Base-by-base conservation (phyloP, 1,139 yeast species). In the Sugiyamaella paludigena region DNA sequence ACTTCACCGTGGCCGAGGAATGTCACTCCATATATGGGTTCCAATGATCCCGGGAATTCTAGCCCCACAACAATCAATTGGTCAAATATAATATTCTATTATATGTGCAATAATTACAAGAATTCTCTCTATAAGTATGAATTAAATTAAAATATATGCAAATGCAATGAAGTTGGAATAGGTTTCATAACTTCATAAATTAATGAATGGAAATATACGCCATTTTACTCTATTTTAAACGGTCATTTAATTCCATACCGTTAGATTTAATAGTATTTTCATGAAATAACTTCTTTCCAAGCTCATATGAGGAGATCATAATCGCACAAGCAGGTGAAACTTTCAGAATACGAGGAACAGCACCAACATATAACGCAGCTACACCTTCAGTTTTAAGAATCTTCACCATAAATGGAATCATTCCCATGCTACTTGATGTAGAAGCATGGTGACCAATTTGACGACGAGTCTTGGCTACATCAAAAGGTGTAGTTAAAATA, bases 281-380 rank as follows among this genome's bases (percentile, higher is more conserved):
- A 36, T 55, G 53, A 48, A 66, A 66, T 79, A 84, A 71, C 60
- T 78, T 79, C 67, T 94, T 94, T 30, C 95, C 87, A 45, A 91
- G 74, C 66, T 92, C 98, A 66, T 92, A 92, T 39, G 95, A 85
- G 2, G 98, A 87, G 45, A 92, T 91, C 99, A 92, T 94, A 34
- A 92, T 92, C 2, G 98, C 98, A 76, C 98, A 92, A 10, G 97
- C 85, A 2, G 98, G 98, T 0, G 97, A 96, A 36, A 92, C 86
- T 63, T 92, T 92, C 66, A 91, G 71, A 8, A 92, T 79, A 56
- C 99, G 76, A 0, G 98, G 98, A 2, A 80, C 75, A 37, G 89
- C 71, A 0, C 98, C 98, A 35, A 87, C 86, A 64, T 84, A 91
- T 15, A 92, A 71, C 0, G 97, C 94, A 4, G 75, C 63, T 12